Percentiles rank a stretch among this genome's conserved stretches.
Conservation (phyloP, 2,329 filamentous ascomycete species). For the Chrysoporthe puriensis region DNA sequence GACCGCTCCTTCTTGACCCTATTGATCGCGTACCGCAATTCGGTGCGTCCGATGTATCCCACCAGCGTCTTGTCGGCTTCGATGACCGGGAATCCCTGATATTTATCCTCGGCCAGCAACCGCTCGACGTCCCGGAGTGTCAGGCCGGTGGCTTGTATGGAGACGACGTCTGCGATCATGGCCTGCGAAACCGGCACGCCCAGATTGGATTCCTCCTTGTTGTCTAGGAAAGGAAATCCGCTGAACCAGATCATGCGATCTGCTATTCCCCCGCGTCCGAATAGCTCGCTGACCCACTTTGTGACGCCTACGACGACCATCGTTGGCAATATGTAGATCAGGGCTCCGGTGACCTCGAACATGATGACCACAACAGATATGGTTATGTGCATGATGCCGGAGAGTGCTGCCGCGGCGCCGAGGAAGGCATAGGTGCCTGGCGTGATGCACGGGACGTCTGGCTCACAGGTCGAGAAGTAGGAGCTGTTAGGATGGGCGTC, state of each 20-base stretch:
- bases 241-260: slow-evolving; percentile 99
- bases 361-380: slow-evolving; percentile 98
- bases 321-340: slow-evolving; percentile 95
- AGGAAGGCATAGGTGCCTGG: slow-evolving; percentile 97
- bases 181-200: slow-evolving; percentile 89
- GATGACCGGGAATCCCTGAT: slow-evolving; percentile 91
- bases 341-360: slow-evolving; percentile 96
- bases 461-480: slow-evolving; percentile 87
- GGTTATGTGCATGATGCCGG: slow-evolving; percentile 97
- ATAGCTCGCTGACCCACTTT: slow-evolving; percentile 87
- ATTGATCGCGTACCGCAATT: slow-evolving; percentile 88
- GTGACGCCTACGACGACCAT: slow-evolving; percentile 99
- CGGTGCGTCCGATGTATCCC: slow-evolving; percentile 91
- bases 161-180: slow-evolving; percentile 79
- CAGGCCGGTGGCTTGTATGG: slow-evolving; percentile 74
- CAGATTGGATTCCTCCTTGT: slow-evolving; percentile 96
- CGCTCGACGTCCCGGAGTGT: slow-evolving; percentile 76
- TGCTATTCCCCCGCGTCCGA: slow-evolving; percentile 87
- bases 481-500: slow-evolving; percentile 79
- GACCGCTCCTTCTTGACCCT: slow-evolving; percentile 72
- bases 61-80: slow-evolving; percentile 70
- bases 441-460: slow-evolving; percentile 94
- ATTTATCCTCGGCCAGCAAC: slow-evolving; percentile 76
- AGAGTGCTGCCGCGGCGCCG: slow-evolving; percentile 86
- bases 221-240: slow-evolving; percentile 94